Base-by-base conservation (phyloP, 169 alveolate genomes). In the Miamiensis avidus region DNA sequence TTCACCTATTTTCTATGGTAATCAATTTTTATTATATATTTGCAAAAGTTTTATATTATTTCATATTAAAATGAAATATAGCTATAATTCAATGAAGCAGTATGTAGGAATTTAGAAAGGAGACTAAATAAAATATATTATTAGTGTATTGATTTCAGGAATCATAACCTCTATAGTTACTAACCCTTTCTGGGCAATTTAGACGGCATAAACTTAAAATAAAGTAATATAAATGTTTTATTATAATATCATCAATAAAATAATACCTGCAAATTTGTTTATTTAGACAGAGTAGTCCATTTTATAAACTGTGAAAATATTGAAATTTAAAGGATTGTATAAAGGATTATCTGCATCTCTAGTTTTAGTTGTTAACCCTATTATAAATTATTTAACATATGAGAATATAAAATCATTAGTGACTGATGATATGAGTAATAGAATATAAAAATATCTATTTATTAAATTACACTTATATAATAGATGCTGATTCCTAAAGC, bases 151-250 rank as follows among this genome's bases (percentile, higher is more conserved):
- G 76, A 65, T 79, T 49, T 34, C 76, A 29, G 84, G 84, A 34
- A 4, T 79, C 27, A 79, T 79, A 34, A 74, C 84, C 15, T 49
- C 84, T 33, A 49, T 64, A 25, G 34, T 65, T 27, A 79, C 75
- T 11, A 49, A 49, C 16, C 84, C 84, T 29, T 79, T 79, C 76
- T 79, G 84, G 84, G 84, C 64, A 25, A 29, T 79, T n/a, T 65
- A 79, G 25, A 79, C 84, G 20, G 25, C 75, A 31, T 79, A 79
- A 29, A 73, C 31, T 15, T 15, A 73, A n/a, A 73, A 73, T n/a
- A 15, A 73, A 26, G 31, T n/a, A n/a, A n/a, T n/a, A n/a, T n/a
- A n/a, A n/a, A n/a, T n/a, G n/a, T n/a, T n/a, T n/a, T n/a, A n/a
- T n/a, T n/a, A n/a, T n/a, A n/a, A n/a, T n/a, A n/a, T n/a, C n/a